Evolutionary conservation across 1,284 basidiomycete genomes (phyloP).

Genomic region (Taiwanofungus camphoratus): DNA sequence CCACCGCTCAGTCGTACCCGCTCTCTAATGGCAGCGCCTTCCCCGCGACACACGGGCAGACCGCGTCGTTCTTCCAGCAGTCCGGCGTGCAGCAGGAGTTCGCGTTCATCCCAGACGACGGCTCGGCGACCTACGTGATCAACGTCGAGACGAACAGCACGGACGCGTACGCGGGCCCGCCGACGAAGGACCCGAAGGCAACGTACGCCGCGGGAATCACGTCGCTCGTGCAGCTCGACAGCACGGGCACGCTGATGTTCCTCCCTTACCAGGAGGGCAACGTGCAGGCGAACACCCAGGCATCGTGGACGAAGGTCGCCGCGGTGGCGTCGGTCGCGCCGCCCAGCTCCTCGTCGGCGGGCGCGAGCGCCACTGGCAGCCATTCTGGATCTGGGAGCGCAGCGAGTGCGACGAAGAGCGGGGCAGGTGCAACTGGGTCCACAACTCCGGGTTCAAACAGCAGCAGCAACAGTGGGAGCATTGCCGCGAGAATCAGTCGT

Average conservation of each 20-base stretch:
- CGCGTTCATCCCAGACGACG: constrained; percentile 81
- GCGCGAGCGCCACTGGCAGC: constrained; percentile 8
- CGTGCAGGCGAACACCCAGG: constrained; percentile 37
- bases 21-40: constrained; percentile 46
- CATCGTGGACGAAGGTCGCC: constrained; percentile 44
- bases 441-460: constrained; percentile 1
- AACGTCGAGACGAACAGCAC: constrained; percentile 81
- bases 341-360: constrained; percentile 15
- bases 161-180: constrained; percentile 61
- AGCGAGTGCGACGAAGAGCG: background rate
- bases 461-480: background rate
- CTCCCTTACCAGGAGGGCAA: constrained; percentile 54
- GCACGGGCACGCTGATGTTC: constrained; percentile 62
- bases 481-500: background rate
- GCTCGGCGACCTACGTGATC: constrained; percentile 72
- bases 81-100: constrained; percentile 72
- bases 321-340: constrained; percentile 25
- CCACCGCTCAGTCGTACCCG: constrained; percentile 61
- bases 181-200: constrained; percentile 59
- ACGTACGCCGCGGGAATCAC: constrained; percentile 68
- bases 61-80: constrained; percentile 70
- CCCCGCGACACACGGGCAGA: constrained; percentile 72
- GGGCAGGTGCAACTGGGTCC: background rate
- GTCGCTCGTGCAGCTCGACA: constrained; percentile 73
- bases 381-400: background rate